These are phyloP conservation scores for Digitaria exilis DNA, from an alignment of 202 grass and related monocot genomes.

Conservation along the genomic window DNA sequence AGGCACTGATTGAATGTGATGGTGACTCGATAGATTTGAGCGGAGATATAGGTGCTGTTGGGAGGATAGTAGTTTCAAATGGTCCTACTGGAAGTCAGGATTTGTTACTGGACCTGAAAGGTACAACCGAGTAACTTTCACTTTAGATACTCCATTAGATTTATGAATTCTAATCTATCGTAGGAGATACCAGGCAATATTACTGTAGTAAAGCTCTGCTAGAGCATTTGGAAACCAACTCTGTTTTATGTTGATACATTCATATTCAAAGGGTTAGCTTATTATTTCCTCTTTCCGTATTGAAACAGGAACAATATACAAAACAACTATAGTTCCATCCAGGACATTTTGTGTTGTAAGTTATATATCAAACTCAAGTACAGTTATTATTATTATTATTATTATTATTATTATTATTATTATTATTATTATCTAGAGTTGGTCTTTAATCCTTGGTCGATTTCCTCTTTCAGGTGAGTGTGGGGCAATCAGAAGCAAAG, in stretches of 20 bases:
- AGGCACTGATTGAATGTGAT: constrained; percentile 97
- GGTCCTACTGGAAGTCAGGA: constrained; percentile 64
- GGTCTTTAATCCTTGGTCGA: constrained; percentile 27
- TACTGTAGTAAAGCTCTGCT: constrained; percentile 7
- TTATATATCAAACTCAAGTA: constrained; percentile 33
- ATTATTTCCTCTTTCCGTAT: constrained; percentile 25
- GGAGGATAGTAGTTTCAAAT: constrained; percentile 85
- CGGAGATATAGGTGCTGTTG: constrained; percentile 91
- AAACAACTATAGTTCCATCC: constrained; percentile 88
- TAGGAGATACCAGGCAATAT: not conserved
- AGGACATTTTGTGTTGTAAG: constrained; percentile 98
- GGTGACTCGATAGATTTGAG: constrained; percentile 97
- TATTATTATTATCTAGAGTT: constrained; percentile 28
- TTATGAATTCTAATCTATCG: constrained; percentile 24
- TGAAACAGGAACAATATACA: constrained; percentile 90
- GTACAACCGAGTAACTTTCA: constrained; percentile 41
- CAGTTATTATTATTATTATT: constrained; percentile 11
- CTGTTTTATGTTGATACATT: constrained; percentile 9
- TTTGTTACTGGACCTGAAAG: constrained; percentile 94
- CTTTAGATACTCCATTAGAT: constrained; percentile 9
- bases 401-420: no score
- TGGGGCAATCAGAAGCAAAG: constrained; percentile 99
- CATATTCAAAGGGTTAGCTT: constrained; percentile 6
- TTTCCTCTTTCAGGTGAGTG: constrained; percentile 71
- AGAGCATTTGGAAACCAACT: constrained; percentile 25